These are phyloP conservation scores for Yarrowia deformans DNA, from an alignment of 805 yeast species.

Conservation along the genomic window DNA sequence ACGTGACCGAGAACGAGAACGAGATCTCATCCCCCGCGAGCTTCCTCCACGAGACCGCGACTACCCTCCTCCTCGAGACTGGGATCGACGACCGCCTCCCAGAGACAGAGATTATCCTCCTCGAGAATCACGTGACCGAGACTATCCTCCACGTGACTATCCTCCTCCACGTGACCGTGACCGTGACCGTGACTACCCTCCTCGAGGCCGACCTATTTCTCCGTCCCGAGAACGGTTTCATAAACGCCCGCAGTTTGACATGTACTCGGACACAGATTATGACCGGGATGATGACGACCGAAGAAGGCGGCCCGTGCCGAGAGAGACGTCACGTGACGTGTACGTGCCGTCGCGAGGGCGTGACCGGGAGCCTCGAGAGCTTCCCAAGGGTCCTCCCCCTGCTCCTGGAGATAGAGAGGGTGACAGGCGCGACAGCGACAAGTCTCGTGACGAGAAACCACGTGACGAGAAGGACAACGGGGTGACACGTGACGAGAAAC, in stretches of 20 bases:
- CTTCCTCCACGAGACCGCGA: conserved; percentile 16
- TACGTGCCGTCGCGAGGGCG: conserved; percentile 10
- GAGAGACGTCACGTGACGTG: not conserved
- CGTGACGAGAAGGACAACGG: not conserved
- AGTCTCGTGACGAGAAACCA: not conserved
- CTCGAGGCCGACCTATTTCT: not conserved
- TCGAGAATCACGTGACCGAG: conserved; percentile 17
- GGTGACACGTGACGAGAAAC: not conserved
- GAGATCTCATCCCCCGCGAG: no score
- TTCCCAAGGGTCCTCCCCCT: conserved; percentile 10
- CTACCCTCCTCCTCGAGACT: not conserved
- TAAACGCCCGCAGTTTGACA: conserved; percentile 12
- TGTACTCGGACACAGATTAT: conserved; percentile 24
- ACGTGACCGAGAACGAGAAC: conserved; percentile 2
- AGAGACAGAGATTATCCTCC: conserved; percentile 6
- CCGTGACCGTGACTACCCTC: not conserved
- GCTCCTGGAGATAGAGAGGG: not conserved
- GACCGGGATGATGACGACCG: conserved; percentile 31
- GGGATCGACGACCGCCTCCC: conserved; percentile 22
- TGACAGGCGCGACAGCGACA: no score
- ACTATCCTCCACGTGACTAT: not conserved
- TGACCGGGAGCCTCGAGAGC: conserved; percentile 8
- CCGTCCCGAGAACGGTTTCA: conserved; percentile 12
- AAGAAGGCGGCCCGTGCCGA: not conserved
- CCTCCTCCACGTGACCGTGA: not conserved